Evolutionary conservation across 1,139 yeast genomes (phyloP), one percentile per base, ranked within the genome.

Genomic region (Pichia sp.): DNA sequence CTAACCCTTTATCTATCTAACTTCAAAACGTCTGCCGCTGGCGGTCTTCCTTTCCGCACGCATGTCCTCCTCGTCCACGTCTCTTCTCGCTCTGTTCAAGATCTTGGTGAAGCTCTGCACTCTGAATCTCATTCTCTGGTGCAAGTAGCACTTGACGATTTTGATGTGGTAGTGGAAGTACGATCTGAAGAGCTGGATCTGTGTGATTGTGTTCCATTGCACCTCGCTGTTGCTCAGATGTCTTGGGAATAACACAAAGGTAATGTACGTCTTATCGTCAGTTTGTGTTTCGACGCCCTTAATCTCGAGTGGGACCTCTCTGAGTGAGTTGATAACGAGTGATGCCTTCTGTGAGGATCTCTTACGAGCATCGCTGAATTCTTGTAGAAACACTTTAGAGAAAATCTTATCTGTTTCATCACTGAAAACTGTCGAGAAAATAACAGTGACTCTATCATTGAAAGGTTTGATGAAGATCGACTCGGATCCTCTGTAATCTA

Each of bases 141-240:
- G 99, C 84, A 91, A 81, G 68, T 85, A 93, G 31, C 98, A 97
- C 71, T 91, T 91, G 48, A 96, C 88, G 63, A 96, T 89, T 67
- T 91, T 91, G 68, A 91, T 91, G 62, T 91, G 99, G 66, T 89
- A 91, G 63, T 91, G 98, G 82, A 91, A 89, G 66, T 89, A 91
- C 61, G 88, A 93, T 65, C 99, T 75, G 68, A 91, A 93, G 49
- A 85, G 72, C 60, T 88, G 89, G 56, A 91, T 84, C 62, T 85
- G 95, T 31, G 93, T 79, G 52, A 86, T 85, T 56, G 94, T 80
- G 59, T 77, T 81, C 56, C 88, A 89, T 58, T 86, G 74, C 9
- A 49, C 54, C 53, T 85, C 78, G 50, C 82, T 86, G 38, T 78
- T 72, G 28, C 77, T 71, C 63, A 84, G 63, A 62, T 83, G 91